These are phyloP conservation scores for Plectosphaerella cucumerina DNA, from an alignment of 2,329 filamentous ascomycete genomes.

Conservation along the genomic window DNA sequence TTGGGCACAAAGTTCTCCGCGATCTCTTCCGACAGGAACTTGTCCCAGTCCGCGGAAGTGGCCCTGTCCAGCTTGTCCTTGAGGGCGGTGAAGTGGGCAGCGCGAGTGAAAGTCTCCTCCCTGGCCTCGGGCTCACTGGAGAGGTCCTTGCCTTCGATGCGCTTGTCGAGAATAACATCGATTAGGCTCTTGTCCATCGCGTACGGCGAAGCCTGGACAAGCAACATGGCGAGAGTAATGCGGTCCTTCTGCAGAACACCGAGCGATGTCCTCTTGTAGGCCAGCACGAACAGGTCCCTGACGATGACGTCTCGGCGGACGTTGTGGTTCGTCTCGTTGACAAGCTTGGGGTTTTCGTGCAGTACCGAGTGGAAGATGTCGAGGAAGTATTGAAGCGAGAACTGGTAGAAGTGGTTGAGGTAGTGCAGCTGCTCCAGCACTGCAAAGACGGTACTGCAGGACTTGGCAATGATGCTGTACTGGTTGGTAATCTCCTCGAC, in stretches of 20 bases:
- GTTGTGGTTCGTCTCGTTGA: slow-evolving; percentile 68
- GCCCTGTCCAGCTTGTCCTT: slow-evolving; percentile 67
- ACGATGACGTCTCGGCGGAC: slow-evolving; percentile 85
- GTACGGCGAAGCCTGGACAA: slow-evolving; percentile 94
- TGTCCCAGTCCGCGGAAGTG: slow-evolving; percentile 65
- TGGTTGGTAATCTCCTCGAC: slow-evolving; percentile 93
- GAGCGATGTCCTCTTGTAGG: slow-evolving; percentile 90
- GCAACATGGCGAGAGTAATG: slow-evolving; percentile 88
- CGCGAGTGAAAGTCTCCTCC: slow-evolving; percentile 64
- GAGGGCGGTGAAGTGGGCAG: slow-evolving; percentile 67
- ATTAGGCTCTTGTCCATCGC: slow-evolving; percentile 89
- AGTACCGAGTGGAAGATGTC: slow-evolving; percentile 96
- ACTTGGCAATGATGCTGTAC: slow-evolving; percentile 88
- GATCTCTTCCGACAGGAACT: slow-evolving; percentile 79
- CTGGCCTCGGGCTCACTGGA: slow-evolving; percentile 62
- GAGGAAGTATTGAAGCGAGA: slow-evolving; percentile 96
- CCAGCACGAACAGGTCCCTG: slow-evolving; percentile 82
- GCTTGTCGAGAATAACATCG: slow-evolving; percentile 78
- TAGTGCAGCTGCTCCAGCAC: slow-evolving; percentile 96
- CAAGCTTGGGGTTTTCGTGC: slow-evolving; percentile 70
- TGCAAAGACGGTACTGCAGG: slow-evolving; percentile 96
- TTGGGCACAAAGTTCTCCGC: slow-evolving; percentile 80
- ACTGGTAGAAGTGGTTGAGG: slow-evolving; percentile 99
- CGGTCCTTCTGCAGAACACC: slow-evolving; percentile 91
- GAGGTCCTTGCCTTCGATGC: slow-evolving; percentile 71